Conservation (phyloP, 805 yeast species). For the Cyberlindnera maclurae region DNA sequence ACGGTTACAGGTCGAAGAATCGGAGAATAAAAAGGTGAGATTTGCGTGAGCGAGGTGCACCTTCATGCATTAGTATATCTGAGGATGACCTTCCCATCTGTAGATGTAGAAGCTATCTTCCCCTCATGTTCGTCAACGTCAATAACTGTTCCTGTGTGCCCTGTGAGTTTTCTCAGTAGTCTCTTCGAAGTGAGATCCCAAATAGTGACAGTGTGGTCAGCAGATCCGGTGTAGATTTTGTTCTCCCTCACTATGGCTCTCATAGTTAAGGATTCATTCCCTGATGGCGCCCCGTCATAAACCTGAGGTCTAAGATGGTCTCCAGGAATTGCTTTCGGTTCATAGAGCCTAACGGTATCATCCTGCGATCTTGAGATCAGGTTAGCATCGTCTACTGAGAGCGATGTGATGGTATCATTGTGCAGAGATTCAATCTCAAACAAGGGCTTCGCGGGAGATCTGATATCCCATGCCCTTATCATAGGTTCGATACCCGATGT, state of each 20-base stretch:
- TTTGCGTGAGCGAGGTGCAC: conserved; percentile 2
- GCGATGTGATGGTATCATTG: conserved; percentile 48
- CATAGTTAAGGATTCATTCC: conserved; percentile 44
- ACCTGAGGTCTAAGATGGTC: conserved; percentile 37
- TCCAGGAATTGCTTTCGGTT: conserved; percentile 31
- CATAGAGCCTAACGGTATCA: conserved; percentile 50
- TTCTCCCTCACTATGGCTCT: conserved; percentile 37
- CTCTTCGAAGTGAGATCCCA: conserved; percentile 55
- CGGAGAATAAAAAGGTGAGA: conserved; percentile 7
- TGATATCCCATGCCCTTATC: conserved; percentile 51
- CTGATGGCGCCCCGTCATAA: conserved; percentile 52
- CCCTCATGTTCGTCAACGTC: conserved; percentile 48
- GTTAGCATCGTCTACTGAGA: conserved; percentile 41
- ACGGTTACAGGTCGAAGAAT: background rate
- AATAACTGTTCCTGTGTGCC: conserved; percentile 56
- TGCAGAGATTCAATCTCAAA: conserved; percentile 42
- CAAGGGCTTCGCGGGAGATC: conserved; percentile 33
- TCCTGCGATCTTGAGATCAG: conserved; percentile 48
- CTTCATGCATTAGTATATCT: conserved; percentile 23
- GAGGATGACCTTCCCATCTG: conserved; percentile 50
- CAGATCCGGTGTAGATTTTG: conserved; percentile 54
- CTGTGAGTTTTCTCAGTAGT: conserved; percentile 41
- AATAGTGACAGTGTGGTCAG: conserved; percentile 46
- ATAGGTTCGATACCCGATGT: conserved; percentile 65
- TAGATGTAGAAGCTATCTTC: conserved; percentile 41